phyloP scores from a whole-genome alignment of 108 stramenopile species.

The Nitzschia putrida region DNA sequence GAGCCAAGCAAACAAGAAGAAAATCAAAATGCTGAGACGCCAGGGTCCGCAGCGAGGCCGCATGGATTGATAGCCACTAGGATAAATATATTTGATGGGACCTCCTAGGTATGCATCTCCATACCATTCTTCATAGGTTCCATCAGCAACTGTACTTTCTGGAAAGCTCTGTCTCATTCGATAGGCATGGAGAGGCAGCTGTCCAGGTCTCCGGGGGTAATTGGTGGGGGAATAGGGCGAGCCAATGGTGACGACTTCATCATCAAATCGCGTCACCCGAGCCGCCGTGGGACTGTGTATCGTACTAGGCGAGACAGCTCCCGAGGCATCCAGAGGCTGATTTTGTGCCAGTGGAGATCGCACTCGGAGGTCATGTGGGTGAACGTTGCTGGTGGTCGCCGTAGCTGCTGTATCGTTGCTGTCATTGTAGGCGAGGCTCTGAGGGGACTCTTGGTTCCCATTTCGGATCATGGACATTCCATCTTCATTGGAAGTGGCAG shows the following conservation, averaged over 20 bases:
- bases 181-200: constrained; percentile 2
- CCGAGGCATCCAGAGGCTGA: not conserved
- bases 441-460: not conserved
- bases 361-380: not conserved
- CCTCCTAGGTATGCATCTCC: constrained; percentile 82
- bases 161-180: constrained; percentile 14
- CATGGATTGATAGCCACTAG: constrained; percentile 85
- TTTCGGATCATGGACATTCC: constrained; percentile 9
- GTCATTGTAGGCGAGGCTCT: not conserved
- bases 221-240: not conserved
- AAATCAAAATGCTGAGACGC: constrained; percentile 74
- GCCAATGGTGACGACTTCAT: not conserved
- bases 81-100: constrained; percentile 77
- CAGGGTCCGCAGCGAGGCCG: constrained; percentile 82
- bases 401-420: not conserved
- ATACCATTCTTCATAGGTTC: constrained; percentile 81
- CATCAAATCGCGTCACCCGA: not conserved
- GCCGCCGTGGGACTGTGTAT: not conserved
- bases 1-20: constrained; percentile 71
- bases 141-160: constrained; percentile 36
- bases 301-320: not conserved
- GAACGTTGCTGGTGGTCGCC: not conserved
- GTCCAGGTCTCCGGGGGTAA: not conserved
- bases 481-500: constrained; percentile 28
- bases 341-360: not conserved